Base-by-base conservation (phyloP, 371 early-diverging fungal genomes). In the Mucor circinelloides region DNA sequence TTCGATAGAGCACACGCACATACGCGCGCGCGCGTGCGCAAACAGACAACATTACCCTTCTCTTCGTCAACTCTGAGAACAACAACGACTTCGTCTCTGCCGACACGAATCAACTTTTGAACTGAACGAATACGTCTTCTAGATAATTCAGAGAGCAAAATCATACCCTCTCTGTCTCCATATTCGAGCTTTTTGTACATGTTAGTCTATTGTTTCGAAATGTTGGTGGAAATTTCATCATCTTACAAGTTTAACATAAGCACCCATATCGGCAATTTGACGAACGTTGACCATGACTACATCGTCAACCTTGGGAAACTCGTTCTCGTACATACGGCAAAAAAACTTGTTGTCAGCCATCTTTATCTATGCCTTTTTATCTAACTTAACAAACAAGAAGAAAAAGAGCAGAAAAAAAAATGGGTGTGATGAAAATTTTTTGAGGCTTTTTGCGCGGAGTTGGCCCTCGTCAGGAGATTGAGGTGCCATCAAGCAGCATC, bases 21-120 rank as follows among this genome's bases (percentile, higher is more conserved):
- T 19, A 27, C 27, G 28, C 34, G 21, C 25, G 40, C 40, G 40
- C 59, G 38, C 38, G 38, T 38, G 1, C 23, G 28, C 15, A 40
- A 55, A 34, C 10, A 50, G 31, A 0, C 6, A 63, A 25, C 32
- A 46, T 65, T 77, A 92, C 95, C 99, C 85, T 99, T 99, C 77
- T 98, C 99, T 84, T 95, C 93, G 83, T 99, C 99, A 15, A 99
- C 99, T 75, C 98, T 89, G 76, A 98, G 86, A 52, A 99, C 99
- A 60, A 96, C 94, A 58, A 96, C 99, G 48, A 98, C 97, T 81
- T 99, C 99, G 73, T 95, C 94, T 74, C 92, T 87, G 46, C 99
- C 99, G 32, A 99, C 95, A 64, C 99, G 93, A 73, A 99, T 96
- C 64, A 98, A 84, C 76, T 99, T 99, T 75, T 98, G 98, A 59